Percentiles rank a stretch among this genome's conserved stretches.
Evolutionary conservation across 164 flowering plant species (phyloP).

Genomic region (Chimonanthus praecox): DNA sequence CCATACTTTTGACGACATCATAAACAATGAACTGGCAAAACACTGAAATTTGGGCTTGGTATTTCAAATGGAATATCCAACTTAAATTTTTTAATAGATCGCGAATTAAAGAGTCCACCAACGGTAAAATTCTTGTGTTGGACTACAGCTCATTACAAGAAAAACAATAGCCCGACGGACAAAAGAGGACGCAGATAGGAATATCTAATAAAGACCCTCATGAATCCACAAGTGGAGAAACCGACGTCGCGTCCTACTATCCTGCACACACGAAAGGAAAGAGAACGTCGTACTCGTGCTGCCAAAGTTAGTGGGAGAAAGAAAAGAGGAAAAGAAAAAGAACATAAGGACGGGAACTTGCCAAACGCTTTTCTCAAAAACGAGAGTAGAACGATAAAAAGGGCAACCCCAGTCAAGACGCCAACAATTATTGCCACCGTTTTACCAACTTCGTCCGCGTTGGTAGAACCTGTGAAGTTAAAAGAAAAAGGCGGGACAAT

Average conservation of each 20-base stretch:
- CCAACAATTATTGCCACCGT: slow-evolving; percentile 85
- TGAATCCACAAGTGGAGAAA: background rate
- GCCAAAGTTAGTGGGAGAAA: no score
- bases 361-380: slow-evolving; percentile 44
- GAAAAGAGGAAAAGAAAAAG: background rate
- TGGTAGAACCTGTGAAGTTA: slow-evolving; percentile 36
- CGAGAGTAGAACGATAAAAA: slow-evolving; percentile 77
- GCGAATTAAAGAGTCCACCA: no score
- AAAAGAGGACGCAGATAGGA: slow-evolving; percentile 4
- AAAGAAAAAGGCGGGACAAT: slow-evolving; percentile 4
- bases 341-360: background rate
- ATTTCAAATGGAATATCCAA: no score
- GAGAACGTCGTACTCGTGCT: no score
- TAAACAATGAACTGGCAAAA: no score
- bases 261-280: slow-evolving; percentile 5
- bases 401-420: slow-evolving; percentile 55
- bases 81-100: no score
- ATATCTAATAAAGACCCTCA: slow-evolving; percentile 2
- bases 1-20: no score
- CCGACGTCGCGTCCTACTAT: slow-evolving; percentile 3
- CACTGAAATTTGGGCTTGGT: no score
- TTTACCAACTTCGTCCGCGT: slow-evolving; percentile 66
- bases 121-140: background rate
- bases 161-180: background rate
- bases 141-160: background rate